Conservation (phyloP, 306 rosid genomes). For the Pterocarpus santalinus region DNA sequence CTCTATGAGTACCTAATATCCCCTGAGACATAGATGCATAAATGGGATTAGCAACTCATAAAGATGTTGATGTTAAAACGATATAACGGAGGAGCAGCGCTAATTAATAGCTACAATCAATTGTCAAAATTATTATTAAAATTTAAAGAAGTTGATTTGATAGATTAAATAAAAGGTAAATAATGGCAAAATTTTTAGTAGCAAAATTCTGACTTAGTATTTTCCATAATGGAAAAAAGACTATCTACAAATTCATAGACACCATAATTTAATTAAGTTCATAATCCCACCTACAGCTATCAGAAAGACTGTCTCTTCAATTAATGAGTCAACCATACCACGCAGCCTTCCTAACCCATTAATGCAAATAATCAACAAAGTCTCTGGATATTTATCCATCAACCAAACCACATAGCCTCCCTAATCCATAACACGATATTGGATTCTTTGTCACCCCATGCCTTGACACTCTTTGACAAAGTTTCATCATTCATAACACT, state of each 20-base stretch:
- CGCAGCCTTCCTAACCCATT: slow-evolving; percentile 51
- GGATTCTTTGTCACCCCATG: slow-evolving; percentile 39
- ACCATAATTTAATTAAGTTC: neutral
- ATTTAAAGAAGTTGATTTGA: too few species aligned
- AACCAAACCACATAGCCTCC: slow-evolving; percentile 55
- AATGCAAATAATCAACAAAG: slow-evolving; percentile 11
- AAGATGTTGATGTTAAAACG: neutral
- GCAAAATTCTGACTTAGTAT: too few species aligned
- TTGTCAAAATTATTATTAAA: too few species aligned
- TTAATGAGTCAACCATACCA: slow-evolving; percentile 58
- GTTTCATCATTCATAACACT: neutral
- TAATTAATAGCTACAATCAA: too few species aligned
- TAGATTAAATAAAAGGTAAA: too few species aligned
- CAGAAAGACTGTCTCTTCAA: neutral
- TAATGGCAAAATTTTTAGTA: too few species aligned
- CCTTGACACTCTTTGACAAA: neutral
- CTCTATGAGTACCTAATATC: too few species aligned
- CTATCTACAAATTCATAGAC: neutral
- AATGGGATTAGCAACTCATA: too few species aligned
- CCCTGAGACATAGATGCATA: too few species aligned
- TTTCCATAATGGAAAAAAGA: too few species aligned
- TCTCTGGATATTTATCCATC: slow-evolving; percentile 41
- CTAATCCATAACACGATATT: slow-evolving; percentile 41
- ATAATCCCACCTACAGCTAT: slow-evolving; percentile 8
- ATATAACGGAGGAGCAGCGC: neutral